A percentile compares a stretch with the other conserved stretches of the same genome.
phyloP scores from a whole-genome alignment of 768 basidiomycete species.

The Psilocybe cyanescens region DNA sequence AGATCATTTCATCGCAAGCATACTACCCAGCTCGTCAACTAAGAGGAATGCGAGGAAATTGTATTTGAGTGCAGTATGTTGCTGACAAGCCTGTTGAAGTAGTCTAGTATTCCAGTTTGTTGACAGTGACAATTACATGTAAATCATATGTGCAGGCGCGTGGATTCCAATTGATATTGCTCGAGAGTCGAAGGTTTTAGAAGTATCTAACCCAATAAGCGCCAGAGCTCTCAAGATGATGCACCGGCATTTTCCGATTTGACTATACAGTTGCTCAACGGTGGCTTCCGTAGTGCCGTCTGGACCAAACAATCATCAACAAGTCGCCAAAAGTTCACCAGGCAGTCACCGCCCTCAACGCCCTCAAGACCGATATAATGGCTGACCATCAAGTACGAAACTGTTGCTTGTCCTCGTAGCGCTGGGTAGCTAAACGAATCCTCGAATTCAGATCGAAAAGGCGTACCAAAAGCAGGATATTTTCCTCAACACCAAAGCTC shows the following conservation, averaged over 20 bases:
- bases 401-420: neutral
- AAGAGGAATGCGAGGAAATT: too few relatives aligned
- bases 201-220: neutral
- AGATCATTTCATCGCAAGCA: too few relatives aligned
- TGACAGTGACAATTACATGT: too few relatives aligned
- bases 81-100: too few relatives aligned
- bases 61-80: too few relatives aligned
- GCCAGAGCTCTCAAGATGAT: neutral
- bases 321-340: constrained; percentile 36
- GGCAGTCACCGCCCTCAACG: constrained; percentile 36
- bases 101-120: too few relatives aligned
- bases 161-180: neutral
- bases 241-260: constrained; percentile 34
- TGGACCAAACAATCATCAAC: constrained; percentile 46
- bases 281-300: constrained; percentile 37
- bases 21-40: too few relatives aligned
- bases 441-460: constrained; percentile 79
- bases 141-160: too few relatives aligned
- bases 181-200: neutral
- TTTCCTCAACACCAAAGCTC: constrained; percentile 96
- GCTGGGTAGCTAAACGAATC: constrained; percentile 10
- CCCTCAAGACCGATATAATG: constrained; percentile 55
- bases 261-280: constrained; percentile 45
- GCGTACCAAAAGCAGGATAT: constrained; percentile 97
- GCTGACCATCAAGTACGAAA: constrained; percentile 60